Percentiles rank a stretch among this genome's conserved stretches.
phyloP scores from a whole-genome alignment of 768 basidiomycete species.

The Lactifluus rugatus region DNA sequence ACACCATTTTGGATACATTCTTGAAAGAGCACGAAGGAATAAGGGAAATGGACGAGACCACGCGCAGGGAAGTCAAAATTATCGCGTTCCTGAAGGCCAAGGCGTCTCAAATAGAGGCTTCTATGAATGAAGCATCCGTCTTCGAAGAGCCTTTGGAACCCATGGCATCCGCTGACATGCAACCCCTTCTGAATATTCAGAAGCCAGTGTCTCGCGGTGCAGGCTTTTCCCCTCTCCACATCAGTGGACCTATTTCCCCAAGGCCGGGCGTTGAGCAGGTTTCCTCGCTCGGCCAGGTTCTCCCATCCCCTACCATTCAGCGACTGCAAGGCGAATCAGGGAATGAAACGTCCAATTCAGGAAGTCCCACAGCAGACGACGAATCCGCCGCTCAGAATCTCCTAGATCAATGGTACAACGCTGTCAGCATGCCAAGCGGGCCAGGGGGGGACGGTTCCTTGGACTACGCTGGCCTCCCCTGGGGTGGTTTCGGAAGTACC shows the following conservation, averaged over 20 bases:
- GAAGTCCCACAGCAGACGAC: constrained; percentile 59
- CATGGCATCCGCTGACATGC: constrained; percentile 2
- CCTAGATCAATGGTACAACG: constrained; percentile 78
- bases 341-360: constrained; percentile 54
- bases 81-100: constrained; percentile 73
- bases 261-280: constrained; percentile 22
- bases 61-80: constrained; percentile 70
- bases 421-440: constrained; percentile 44
- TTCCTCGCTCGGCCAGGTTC: constrained; percentile 28
- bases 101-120: constrained; percentile 37
- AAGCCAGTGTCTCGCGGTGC: constrained; percentile 24
- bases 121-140: constrained; percentile 7
- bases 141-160: constrained; percentile 13
- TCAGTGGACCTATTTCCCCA: constrained; percentile 16
- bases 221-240: constrained; percentile 2
- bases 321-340: constrained; percentile 44
- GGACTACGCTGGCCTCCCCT: constrained; percentile 20
- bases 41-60: constrained; percentile 73
- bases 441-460: constrained; percentile 30
- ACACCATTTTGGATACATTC: constrained; percentile 69
- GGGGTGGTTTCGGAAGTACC: constrained; percentile 19
- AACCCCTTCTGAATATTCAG: constrained; percentile 10
- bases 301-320: constrained; percentile 47
- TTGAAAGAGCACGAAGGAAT: constrained; percentile 51
- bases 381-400: constrained; percentile 69